Evolutionary conservation across 768 basidiomycete genomes (phyloP).

Genomic region (Macrocybe gigantea): DNA sequence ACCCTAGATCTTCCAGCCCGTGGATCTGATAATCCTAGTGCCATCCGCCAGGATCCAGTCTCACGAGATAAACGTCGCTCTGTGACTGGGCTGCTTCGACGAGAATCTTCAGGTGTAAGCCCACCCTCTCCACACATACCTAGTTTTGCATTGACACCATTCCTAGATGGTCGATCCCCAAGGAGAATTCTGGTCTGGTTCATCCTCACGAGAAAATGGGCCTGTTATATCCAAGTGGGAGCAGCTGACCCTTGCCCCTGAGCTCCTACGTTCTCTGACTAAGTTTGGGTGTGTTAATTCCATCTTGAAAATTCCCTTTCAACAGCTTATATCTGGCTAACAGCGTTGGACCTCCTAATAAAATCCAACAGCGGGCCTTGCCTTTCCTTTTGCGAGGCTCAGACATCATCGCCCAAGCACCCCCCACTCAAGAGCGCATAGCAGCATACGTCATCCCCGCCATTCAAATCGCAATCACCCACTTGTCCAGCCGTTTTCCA

Average conservation of each 20-base stretch:
- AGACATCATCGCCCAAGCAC: constrained; percentile 98
- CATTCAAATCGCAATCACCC: constrained; percentile 73
- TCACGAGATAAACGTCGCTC: constrained; percentile 72
- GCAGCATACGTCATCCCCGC: constrained; percentile 95
- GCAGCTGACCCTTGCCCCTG: constrained; percentile 78
- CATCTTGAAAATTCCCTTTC: not conserved
- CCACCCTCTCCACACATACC: not conserved
- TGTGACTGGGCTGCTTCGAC: constrained; percentile 58
- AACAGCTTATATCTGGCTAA: constrained; percentile 1
- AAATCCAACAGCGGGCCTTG: constrained; percentile 95
- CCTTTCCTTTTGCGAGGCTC: constrained; percentile 92
- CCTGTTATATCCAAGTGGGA: constrained; percentile 95
- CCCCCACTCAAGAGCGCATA: constrained; percentile 97
- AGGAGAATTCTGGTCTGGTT: constrained; percentile 48
- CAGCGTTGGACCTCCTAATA: constrained; percentile 96
- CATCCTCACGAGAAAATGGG: constrained; percentile 62
- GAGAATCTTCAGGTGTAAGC: constrained; percentile 73
- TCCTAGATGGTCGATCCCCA: constrained; percentile 49
- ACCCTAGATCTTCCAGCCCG: constrained; percentile 70
- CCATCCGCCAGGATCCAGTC: constrained; percentile 37
- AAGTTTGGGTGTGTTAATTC: constrained; percentile 79
- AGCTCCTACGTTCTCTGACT: constrained; percentile 79
- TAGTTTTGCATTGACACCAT: constrained; percentile 4
- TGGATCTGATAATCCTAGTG: constrained; percentile 33
- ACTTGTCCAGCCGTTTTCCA: constrained; percentile 48